Conservation (phyloP, 139 green algal genomes). For the Tetraselmis chui region DNA sequence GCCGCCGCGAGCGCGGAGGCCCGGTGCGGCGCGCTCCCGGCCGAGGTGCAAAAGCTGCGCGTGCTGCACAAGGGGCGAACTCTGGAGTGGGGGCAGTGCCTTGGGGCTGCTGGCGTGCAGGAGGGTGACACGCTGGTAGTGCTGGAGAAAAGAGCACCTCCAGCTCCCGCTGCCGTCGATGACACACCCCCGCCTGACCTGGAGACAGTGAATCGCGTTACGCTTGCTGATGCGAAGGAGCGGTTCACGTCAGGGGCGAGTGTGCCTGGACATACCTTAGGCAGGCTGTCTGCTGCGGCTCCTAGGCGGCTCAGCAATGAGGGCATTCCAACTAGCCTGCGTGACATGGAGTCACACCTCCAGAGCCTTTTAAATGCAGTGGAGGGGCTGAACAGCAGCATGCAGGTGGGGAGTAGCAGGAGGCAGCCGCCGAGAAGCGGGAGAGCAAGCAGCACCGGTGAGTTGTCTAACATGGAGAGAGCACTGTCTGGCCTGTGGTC, state of each 20-base stretch:
- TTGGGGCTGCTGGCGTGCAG: background rate
- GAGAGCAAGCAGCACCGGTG: no score
- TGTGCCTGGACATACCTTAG: no score
- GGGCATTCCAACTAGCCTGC: background rate
- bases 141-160: background rate
- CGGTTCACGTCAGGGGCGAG: background rate
- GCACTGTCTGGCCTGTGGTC: background rate
- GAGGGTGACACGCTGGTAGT: constrained; percentile 6
- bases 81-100: background rate
- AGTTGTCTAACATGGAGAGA: no score
- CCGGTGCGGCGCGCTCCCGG: background rate
- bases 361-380: background rate
- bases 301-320: background rate
- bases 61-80: constrained; percentile 1
- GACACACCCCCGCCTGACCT: background rate
- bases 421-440: background rate
- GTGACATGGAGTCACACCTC: background rate
- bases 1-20: background rate
- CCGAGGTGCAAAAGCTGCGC: background rate
- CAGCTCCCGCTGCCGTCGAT: background rate
- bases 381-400: background rate
- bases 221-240: background rate
- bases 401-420: background rate
- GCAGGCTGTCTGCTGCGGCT: no score
- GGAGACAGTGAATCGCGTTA: background rate